Evolutionary conservation across 2,329 filamentous ascomycete genomes (phyloP).

Genomic region (Zymoseptoria passerinii): DNA sequence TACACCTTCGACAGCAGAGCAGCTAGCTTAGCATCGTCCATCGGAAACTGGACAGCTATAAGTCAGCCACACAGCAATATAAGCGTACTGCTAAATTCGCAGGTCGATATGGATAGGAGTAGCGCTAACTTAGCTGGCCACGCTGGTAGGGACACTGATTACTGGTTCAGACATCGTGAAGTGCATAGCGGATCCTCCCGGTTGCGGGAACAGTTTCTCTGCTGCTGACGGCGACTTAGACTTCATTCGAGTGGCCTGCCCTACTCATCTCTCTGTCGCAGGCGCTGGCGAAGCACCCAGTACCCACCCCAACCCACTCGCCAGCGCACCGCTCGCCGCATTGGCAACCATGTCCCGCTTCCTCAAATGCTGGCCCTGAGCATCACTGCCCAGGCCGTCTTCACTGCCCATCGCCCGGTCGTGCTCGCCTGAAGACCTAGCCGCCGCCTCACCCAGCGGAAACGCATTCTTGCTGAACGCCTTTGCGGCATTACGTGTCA

Average conservation of each 20-base stretch:
- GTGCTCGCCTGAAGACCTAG: slow-evolving; percentile 8
- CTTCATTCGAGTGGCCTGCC: too few relatives aligned
- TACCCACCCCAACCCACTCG: slow-evolving; percentile 57
- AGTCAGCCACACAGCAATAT: background rate
- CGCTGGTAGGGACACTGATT: background rate
- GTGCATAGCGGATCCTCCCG: too few relatives aligned
- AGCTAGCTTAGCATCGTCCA: background rate
- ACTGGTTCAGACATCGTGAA: too few relatives aligned
- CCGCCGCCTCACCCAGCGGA: slow-evolving; percentile 29
- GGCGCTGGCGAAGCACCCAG: slow-evolving; percentile 40
- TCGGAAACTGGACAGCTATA: background rate
- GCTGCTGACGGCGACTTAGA: too few relatives aligned
- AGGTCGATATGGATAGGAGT: background rate
- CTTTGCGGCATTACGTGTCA: slow-evolving; percentile 42
- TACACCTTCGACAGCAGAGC: background rate
- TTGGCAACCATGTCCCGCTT: slow-evolving; percentile 66
- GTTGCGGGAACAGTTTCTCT: too few relatives aligned
- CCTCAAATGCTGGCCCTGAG: slow-evolving; percentile 42
- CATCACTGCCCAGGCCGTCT: slow-evolving; percentile 17
- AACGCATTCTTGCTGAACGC: slow-evolving; percentile 40
- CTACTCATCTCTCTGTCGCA: background rate
- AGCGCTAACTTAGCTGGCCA: background rate
- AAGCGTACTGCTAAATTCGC: background rate
- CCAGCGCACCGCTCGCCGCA: slow-evolving; percentile 54
- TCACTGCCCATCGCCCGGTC: slow-evolving; percentile 14